These are phyloP conservation scores for Claviceps humidiphila DNA, from an alignment of 2,329 filamentous ascomycete genomes.

Conservation along the genomic window DNA sequence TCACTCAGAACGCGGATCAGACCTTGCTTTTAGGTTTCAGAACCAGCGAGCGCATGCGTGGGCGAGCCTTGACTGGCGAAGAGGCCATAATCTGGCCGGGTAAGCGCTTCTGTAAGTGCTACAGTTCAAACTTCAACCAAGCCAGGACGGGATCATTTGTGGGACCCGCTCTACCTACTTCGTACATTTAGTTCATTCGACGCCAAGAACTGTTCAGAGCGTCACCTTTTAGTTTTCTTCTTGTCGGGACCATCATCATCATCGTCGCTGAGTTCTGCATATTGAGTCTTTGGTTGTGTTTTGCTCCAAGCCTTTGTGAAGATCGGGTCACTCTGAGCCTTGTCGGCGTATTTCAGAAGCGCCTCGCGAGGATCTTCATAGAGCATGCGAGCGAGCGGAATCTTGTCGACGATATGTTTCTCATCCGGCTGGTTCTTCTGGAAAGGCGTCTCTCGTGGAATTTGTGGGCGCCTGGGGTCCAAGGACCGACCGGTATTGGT, in stretches of 20 bases:
- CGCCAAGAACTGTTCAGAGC: neutral
- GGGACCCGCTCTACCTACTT: neutral
- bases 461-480: constrained; percentile 74
- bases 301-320: constrained; percentile 90
- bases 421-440: constrained; percentile 82
- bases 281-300: constrained; percentile 86
- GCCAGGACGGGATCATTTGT: neutral
- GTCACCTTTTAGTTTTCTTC: constrained; percentile 43
- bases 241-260: constrained; percentile 61
- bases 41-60: neutral
- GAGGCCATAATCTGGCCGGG: too few relatives aligned
- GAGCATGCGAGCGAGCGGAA: constrained; percentile 81
- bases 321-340: constrained; percentile 82
- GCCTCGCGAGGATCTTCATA: constrained; percentile 95
- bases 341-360: constrained; percentile 84
- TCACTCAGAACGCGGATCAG: neutral
- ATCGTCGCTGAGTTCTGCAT: constrained; percentile 77
- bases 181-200: neutral
- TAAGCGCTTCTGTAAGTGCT: too few relatives aligned
- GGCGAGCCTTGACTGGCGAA: too few relatives aligned
- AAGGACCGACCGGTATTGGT: constrained; percentile 63
- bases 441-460: constrained; percentile 78
- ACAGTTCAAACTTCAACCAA: neutral
- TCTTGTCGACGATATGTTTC: constrained; percentile 75
- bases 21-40: neutral